A percentile compares a stretch with the other conserved stretches of the same genome.
Evolutionary conservation across 179 eudicot species (phyloP).

Genomic region (Beta corolliflora): DNA sequence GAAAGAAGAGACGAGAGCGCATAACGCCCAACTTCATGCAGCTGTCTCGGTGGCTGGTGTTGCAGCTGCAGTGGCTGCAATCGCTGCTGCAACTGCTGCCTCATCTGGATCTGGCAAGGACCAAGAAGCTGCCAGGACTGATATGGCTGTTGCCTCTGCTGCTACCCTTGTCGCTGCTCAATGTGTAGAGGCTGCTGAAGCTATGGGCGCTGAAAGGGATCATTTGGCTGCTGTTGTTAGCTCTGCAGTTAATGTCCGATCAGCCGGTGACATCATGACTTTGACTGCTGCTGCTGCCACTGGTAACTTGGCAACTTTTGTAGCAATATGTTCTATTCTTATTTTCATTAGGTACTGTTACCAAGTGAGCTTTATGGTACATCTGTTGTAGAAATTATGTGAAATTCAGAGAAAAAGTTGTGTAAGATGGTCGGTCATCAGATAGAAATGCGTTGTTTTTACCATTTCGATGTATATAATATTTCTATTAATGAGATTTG

Average conservation of each 20-base stretch:
- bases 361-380: not conserved
- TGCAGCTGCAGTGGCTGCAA: slow-evolving; percentile 92
- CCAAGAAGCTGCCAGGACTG: slow-evolving; percentile 67
- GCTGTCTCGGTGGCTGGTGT: slow-evolving; percentile 91
- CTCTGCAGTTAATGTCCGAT: slow-evolving; percentile 86
- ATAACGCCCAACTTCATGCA: slow-evolving; percentile 88
- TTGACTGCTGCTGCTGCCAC: slow-evolving; percentile 94
- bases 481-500: not conserved
- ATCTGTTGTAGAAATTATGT: not conserved
- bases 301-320: slow-evolving; percentile 38
- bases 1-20: slow-evolving; percentile 84
- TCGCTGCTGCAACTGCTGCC: slow-evolving; percentile 91
- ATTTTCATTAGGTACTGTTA: not conserved
- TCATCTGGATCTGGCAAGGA: slow-evolving; percentile 66
- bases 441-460: not conserved
- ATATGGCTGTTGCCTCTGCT: slow-evolving; percentile 93
- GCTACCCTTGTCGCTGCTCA: slow-evolving; percentile 96
- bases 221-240: slow-evolving; percentile 82
- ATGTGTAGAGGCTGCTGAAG: slow-evolving; percentile 96
- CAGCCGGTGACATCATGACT: slow-evolving; percentile 92
- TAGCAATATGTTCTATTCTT: not conserved
- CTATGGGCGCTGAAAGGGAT: slow-evolving; percentile 93
- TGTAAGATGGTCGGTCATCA: not conserved
- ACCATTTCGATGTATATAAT: not conserved
- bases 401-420: not conserved